Base-by-base conservation (phyloP, 2,329 filamentous ascomycete species). In the Xylariomycetidae sp. region DNA sequence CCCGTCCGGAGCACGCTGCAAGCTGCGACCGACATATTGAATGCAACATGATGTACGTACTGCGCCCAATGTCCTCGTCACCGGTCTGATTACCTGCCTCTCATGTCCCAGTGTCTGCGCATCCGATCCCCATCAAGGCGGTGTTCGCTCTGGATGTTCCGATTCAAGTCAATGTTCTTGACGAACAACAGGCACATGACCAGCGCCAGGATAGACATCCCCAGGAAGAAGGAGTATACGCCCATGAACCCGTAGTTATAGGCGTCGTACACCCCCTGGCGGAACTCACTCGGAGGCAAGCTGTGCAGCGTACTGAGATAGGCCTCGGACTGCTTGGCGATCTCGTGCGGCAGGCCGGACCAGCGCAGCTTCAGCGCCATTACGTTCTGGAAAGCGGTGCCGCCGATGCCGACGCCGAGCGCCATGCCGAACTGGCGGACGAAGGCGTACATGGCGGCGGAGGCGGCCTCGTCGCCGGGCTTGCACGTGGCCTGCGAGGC, bases 311-410 rank as follows among this genome's bases (percentile, higher is more conserved):
- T 31, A n/a, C 31, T 25, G 15, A 54, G 45, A 25, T 50, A 54
- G 30, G 36, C 43, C 26, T 52, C 51, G 14, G 50, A 37, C 15
- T 52, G 18, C 25, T 46, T 39, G 6, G 51, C 49, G 31, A 62
- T 60, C 9, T 42, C 37, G 9, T 44, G 40, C 1, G 57, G 52
- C 6, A 60, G 34, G 1, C 50, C 54, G 9, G 56, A 37, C 38
- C 45, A 48, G 8, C 38, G 29, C 2, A 62, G 51, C 44, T 59
- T 58, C 31, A 43, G 34, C 18, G 43, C 40, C 59, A 61, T 61
- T 29, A 59, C 46, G 42, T 65, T 65, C 31, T 65, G 63, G 48
- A 64, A 65, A 6, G 58, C 50, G 16, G 61, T 60, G 9, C 59
- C 59, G 25, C 61, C 55, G 20, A 67, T 47, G 27, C 60, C 62